These are phyloP conservation scores for Dionaea muscipula DNA, from an alignment of 179 eudicot species.

Conservation along the genomic window DNA sequence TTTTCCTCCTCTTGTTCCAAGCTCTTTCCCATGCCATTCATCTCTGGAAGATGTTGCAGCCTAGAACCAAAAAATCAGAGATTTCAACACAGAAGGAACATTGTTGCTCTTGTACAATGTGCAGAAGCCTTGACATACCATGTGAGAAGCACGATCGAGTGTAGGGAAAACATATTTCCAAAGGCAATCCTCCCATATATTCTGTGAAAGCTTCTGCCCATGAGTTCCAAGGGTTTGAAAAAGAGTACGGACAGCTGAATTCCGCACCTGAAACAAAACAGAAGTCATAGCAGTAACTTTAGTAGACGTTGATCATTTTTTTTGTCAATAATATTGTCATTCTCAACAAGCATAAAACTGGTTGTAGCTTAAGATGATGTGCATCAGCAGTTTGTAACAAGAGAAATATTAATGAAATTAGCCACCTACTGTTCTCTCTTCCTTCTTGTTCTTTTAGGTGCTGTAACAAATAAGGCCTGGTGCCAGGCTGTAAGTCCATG, in stretches of 20 bases:
- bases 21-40: slow-evolving; percentile 99
- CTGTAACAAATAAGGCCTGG: too few relatives aligned
- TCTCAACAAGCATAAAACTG: too few relatives aligned
- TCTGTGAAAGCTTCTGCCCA: slow-evolving; percentile 86
- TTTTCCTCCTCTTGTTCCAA: slow-evolving; percentile 94
- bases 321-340: too few relatives aligned
- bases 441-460: too few relatives aligned
- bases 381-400: too few relatives aligned
- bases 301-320: too few relatives aligned
- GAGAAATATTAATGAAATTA: too few relatives aligned
- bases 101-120: too few relatives aligned
- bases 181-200: slow-evolving; percentile 97
- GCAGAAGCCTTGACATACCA: slow-evolving; percentile 34
- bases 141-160: slow-evolving; percentile 82
- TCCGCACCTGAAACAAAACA: slow-evolving; percentile 52
- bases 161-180: slow-evolving; percentile 92
- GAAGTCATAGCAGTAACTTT: not conserved
- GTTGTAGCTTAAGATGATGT: too few relatives aligned
- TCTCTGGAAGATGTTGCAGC: slow-evolving; percentile 97
- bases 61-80: slow-evolving; percentile 25
- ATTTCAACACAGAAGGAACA: too few relatives aligned
- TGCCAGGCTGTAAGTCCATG: too few relatives aligned
- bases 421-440: too few relatives aligned
- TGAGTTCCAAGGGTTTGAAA: slow-evolving; percentile 97
- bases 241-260: slow-evolving; percentile 89